Percentiles rank a stretch among this genome's conserved stretches.
phyloP scores from a whole-genome alignment of 495 filamentous ascomycete species.

The Astrocystis sublimbata region DNA sequence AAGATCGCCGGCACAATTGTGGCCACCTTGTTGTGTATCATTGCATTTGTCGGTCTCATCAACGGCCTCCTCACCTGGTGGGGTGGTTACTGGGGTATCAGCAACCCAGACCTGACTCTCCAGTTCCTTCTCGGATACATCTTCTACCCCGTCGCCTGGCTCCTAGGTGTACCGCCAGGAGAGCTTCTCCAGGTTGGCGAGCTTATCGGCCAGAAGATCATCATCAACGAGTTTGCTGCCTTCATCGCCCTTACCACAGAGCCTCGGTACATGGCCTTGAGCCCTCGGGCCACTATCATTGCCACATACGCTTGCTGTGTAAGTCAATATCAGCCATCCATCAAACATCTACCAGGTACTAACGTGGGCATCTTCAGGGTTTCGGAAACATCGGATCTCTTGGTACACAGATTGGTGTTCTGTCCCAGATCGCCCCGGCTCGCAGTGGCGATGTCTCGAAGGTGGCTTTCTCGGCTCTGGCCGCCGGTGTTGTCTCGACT shows the following conservation, averaged over 20 bases:
- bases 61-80: conserved; percentile 87
- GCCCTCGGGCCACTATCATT: conserved; percentile 69
- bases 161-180: conserved; percentile 76
- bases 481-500: conserved; percentile 76
- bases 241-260: conserved; percentile 56
- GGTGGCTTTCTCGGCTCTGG: conserved; percentile 73
- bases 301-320: conserved; percentile 69
- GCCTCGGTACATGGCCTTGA: conserved; percentile 54
- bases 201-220: conserved; percentile 81
- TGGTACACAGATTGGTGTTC: conserved; percentile 82
- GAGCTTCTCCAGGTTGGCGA: conserved; percentile 74
- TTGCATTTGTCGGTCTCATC: conserved; percentile 72
- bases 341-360: conserved; percentile 24
- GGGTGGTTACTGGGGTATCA: conserved; percentile 79
- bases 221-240: conserved; percentile 72
- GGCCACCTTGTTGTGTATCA: conserved; percentile 77
- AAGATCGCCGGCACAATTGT: conserved; percentile 88
- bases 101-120: conserved; percentile 66
- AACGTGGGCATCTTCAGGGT: conserved; percentile 42
- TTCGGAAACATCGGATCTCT: conserved; percentile 82
- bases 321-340: conserved; percentile 21
- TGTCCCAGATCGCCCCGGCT: conserved; percentile 75
- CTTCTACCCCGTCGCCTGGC: conserved; percentile 80
- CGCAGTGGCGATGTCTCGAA: conserved; percentile 73
- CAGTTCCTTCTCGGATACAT: conserved; percentile 79